phyloP scores from a whole-genome alignment of 805 yeast species.

The Kuraishia molischiana region DNA sequence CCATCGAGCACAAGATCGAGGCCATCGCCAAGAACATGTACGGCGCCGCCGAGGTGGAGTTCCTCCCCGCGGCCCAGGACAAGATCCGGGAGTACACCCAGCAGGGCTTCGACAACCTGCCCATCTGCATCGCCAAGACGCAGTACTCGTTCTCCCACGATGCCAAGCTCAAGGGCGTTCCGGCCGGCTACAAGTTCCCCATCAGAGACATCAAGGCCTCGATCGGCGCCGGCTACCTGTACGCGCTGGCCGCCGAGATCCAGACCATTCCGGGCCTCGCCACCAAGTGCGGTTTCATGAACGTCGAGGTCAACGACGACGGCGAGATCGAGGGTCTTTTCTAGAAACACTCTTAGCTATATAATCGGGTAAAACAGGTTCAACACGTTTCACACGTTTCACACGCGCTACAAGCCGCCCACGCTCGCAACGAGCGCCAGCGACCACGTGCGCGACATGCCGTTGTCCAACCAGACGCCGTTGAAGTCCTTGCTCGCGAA shows the following conservation, averaged over 20 bases:
- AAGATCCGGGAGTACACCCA: slow-evolving; percentile 74
- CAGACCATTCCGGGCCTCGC: slow-evolving; percentile 97
- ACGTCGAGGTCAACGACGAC: slow-evolving; percentile 81
- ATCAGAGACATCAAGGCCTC: slow-evolving; percentile 91
- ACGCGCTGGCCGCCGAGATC: slow-evolving; percentile 94
- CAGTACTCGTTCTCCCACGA: slow-evolving; percentile 95
- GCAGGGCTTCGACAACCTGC: slow-evolving; percentile 87
- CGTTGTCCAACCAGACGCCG: slow-evolving; percentile 47
- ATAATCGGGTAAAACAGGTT: background rate
- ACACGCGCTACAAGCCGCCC: background rate
- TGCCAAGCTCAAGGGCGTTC: slow-evolving; percentile 88
- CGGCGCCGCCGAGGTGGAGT: slow-evolving; percentile 81
- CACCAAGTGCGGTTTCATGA: slow-evolving; percentile 94
- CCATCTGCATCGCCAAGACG: slow-evolving; percentile 95
- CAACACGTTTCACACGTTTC: background rate
- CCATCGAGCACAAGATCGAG: slow-evolving; percentile 73
- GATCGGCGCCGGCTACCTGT: slow-evolving; percentile 94
- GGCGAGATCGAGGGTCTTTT: slow-evolving; percentile 94
- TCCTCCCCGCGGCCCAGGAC: slow-evolving; percentile 69
- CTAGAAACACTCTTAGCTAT: too few species aligned
- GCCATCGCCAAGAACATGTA: slow-evolving; percentile 84
- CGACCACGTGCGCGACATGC: slow-evolving; percentile 86
- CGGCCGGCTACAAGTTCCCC: slow-evolving; percentile 88
- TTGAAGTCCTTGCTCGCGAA: slow-evolving; percentile 22
- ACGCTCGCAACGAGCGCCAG: slow-evolving; percentile 51